Evolutionary conservation across 1,139 yeast species (phyloP), one percentile per base, ranked within the genome.

Genomic region (Lodderomyces parapsilosis): DNA sequence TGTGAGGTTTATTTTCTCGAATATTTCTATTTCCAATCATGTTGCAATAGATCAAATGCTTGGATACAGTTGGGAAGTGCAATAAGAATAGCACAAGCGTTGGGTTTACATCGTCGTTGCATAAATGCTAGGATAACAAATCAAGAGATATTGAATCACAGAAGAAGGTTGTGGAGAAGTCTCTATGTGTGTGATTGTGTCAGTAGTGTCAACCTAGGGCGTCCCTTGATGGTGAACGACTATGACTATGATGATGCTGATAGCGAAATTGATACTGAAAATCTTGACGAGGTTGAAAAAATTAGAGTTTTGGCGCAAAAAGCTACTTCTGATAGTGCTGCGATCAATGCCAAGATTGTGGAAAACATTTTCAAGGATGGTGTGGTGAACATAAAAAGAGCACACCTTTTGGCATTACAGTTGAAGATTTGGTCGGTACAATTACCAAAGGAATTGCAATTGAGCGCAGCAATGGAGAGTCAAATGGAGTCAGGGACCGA

Each of bases 41-140:
- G 57, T 24, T 66, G 71, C 27, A 63, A 65, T 41, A 58, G 73
- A 44, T 65, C 66, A 42, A 59, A 71, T 1, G 65, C 76, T 4
- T 73, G 78, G 78, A 58, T 48, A n/a, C 37, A 40, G 11, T 40
- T 49, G 17, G 50, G 53, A 0, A 68, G 75, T 7, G 83, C 84
- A 1, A 71, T 79, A 2, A 65, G 87, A 43, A 71, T 70, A 47
- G 85, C 86, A 0, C 81, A 76, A 49, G 84, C 80, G 37, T 60
- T 83, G 42, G 93, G 93, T 0, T 62, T 86, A 24, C 86, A 85
- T 53, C 62, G 87, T 22, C 62, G 60, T 14, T 86, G 82, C 47
- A 61, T 75, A 2, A 71, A 71, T 41, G 54, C 55, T 8, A 68
- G 73, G 0, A 52, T 80, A 23, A 46, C 71, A 0, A 52, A 53